Evolutionary conservation across 2,329 filamentous ascomycete genomes (phyloP), one percentile per base, ranked within the genome.

Genomic region (Exserohilum rostratum): DNA sequence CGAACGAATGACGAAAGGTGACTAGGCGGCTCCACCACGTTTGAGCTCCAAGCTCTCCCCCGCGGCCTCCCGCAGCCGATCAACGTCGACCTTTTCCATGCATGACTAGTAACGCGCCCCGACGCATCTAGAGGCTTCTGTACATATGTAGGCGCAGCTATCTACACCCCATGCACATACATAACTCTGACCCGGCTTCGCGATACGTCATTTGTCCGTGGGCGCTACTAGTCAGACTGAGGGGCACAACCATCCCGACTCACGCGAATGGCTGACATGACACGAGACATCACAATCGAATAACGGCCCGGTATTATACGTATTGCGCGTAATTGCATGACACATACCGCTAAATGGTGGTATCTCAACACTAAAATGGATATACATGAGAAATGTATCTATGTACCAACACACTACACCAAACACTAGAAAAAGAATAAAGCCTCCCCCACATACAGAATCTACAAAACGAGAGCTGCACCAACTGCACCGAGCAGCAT

Each of bases 381-480:
- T 27, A 35, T 46, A 42, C 37, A 51, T 47, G 51, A 49, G 46
- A 57, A 54, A 44, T 13, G 30, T 29, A 42, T n/a, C 3, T 34
- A 46, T 13, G 29, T 31, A 27, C n/a, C 37, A 35, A 37, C 17
- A 18, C 17, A 20, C 13, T 15, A 11, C 17, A 47, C 43, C 31
- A 40, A 22, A 33, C 33, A 9, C 2, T 30, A 15, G 11, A 33
- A 30, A 43, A 31, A 27, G 17, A 35, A 34, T 4, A 17, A 30
- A 35, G 9, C 25, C 15, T 47, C 13, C 15, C 13, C n/a, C n/a
- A 46, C 9, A n/a, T 13, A 27, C 5, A 29, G 6, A 15, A 1
- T 12, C 25, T 66, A 71, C 62, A 72, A 60, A 31, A 60, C 53
- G 18, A 70, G 35, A 18, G 66, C 48, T 29, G 60, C 68, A 37